Evolutionary conservation across 2,329 filamentous ascomycete species (phyloP).

Genomic region (Fusarium sterilihyphosum): DNA sequence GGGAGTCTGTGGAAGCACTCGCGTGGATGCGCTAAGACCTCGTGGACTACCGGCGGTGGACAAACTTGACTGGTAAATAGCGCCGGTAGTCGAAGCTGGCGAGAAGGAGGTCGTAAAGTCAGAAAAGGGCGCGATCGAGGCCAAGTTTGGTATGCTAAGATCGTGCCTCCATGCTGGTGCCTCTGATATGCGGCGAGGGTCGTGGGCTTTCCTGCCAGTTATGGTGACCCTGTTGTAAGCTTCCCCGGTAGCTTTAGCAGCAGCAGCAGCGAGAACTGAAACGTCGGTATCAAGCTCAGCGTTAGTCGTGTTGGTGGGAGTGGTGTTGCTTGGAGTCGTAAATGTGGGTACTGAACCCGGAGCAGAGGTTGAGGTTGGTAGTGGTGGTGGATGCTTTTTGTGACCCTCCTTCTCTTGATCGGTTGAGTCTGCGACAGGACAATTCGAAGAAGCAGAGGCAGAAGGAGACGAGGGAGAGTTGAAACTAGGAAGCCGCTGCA

Average conservation of each 20-base stretch:
- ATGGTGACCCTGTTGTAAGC: conserved; percentile 21
- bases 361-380: conserved; percentile 16
- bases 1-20: conserved; percentile 30
- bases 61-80: conserved; percentile 37
- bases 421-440: conserved; percentile 23
- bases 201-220: conserved; percentile 25
- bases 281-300: conserved; percentile 13
- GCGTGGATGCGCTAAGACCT: conserved; percentile 23
- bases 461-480: conserved; percentile 35
- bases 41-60: conserved; percentile 25
- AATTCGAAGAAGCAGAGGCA: conserved; percentile 13
- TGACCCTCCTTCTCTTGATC: conserved; percentile 24
- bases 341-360: conserved; percentile 14
- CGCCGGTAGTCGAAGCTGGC: conserved; percentile 22
- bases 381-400: conserved; percentile 1
- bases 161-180: conserved; percentile 38
- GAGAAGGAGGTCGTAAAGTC: conserved; percentile 12
- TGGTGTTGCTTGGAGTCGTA: conserved; percentile 12
- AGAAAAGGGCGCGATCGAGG: conserved; percentile 30
- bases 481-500: conserved; percentile 44
- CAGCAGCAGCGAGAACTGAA: conserved; percentile 18
- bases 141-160: conserved; percentile 31
- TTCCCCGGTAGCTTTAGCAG: conserved; percentile 13
- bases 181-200: conserved; percentile 17
- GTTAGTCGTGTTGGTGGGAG: conserved; percentile 1